phyloP scores from a whole-genome alignment of 2,329 filamentous ascomycete genomes.

The Fusarium phyllophilum region DNA sequence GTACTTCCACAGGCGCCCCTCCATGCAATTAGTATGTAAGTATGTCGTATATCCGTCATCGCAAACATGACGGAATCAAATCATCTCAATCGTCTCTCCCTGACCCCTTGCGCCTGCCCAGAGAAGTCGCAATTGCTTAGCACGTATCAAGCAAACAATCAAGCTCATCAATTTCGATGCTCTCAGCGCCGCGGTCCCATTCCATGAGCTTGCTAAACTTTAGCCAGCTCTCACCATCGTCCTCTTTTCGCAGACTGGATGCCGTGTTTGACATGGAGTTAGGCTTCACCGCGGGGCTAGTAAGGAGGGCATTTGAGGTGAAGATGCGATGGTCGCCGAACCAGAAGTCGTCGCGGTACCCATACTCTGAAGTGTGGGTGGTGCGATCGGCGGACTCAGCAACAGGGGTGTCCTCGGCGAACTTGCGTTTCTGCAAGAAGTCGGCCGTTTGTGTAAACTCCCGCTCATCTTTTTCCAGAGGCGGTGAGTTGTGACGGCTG shows the following conservation, averaged over 20 bases:
- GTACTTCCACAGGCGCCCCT: conserved; percentile 44
- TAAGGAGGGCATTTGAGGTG: conserved; percentile 57
- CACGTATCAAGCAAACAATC: conserved; percentile 85
- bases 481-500: conserved; percentile 80
- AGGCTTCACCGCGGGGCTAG: conserved; percentile 64
- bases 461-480: conserved; percentile 91
- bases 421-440: conserved; percentile 76
- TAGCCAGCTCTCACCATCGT: conserved; percentile 53
- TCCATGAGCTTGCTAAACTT: conserved; percentile 56
- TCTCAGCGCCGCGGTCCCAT: conserved; percentile 82
- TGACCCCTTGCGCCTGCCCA: conserved; percentile 36
- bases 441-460: conserved; percentile 97
- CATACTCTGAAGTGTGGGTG: conserved; percentile 47
- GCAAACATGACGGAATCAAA: conserved; percentile 37
- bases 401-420: conserved; percentile 55
- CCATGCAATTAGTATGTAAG: conserved; percentile 41
- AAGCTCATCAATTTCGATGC: conserved; percentile 91
- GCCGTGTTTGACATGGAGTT: conserved; percentile 39
- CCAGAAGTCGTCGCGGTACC: conserved; percentile 60
- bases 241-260: conserved; percentile 49
- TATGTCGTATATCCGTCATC: conserved; percentile 39
- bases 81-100: conserved; percentile 36
- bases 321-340: conserved; percentile 59
- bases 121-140: conserved; percentile 52
- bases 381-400: conserved; percentile 47